Evolutionary conservation across 83 land plant species (phyloP).

Genomic region (Diphasiastrum complanatum): DNA sequence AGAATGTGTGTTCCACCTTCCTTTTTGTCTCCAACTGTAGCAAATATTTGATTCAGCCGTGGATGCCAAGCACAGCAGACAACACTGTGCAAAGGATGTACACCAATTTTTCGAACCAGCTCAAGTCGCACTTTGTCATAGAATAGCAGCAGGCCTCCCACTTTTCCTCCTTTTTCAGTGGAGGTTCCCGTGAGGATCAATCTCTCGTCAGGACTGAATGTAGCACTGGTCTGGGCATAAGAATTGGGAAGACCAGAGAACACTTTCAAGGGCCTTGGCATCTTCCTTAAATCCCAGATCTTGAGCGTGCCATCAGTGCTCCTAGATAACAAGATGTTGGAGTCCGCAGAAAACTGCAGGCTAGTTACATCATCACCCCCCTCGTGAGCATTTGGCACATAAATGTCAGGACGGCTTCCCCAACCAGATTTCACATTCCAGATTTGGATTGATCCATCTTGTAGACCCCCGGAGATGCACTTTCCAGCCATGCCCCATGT

Average conservation of each 20-base stretch:
- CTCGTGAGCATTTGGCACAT: slow-evolving; percentile 64
- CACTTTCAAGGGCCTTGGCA: slow-evolving; percentile 49
- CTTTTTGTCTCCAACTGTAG: slow-evolving; percentile 87
- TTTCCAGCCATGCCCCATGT: slow-evolving; percentile 90
- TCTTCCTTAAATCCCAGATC: slow-evolving; percentile 93
- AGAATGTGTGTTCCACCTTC: slow-evolving; percentile 89
- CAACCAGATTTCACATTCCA: slow-evolving; percentile 95
- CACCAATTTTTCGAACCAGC: slow-evolving; percentile 85
- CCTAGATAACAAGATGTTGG: slow-evolving; percentile 61
- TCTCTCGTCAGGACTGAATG: slow-evolving; percentile 90
- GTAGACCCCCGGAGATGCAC: slow-evolving; percentile 79
- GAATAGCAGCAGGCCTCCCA: slow-evolving; percentile 74
- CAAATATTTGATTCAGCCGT: slow-evolving; percentile 91
- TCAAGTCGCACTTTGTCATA: slow-evolving; percentile 69
- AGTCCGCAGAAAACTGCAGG: slow-evolving; percentile 78
- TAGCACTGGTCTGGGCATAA: slow-evolving; percentile 84
- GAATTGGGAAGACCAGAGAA: slow-evolving; percentile 76
- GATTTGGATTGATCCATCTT: slow-evolving; percentile 95
- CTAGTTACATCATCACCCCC: slow-evolving; percentile 78
- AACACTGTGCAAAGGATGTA: slow-evolving; percentile 75
- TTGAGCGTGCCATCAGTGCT: slow-evolving; percentile 83
- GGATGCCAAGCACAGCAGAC: slow-evolving; percentile 94
- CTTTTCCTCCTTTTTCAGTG: slow-evolving; percentile 71
- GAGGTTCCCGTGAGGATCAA: slow-evolving; percentile 90
- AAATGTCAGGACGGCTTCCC: slow-evolving; percentile 96